Evolutionary conservation across 2,329 filamentous ascomycete species (phyloP), one percentile per base, ranked within the genome.

Genomic region (Blastomyces parvus): DNA sequence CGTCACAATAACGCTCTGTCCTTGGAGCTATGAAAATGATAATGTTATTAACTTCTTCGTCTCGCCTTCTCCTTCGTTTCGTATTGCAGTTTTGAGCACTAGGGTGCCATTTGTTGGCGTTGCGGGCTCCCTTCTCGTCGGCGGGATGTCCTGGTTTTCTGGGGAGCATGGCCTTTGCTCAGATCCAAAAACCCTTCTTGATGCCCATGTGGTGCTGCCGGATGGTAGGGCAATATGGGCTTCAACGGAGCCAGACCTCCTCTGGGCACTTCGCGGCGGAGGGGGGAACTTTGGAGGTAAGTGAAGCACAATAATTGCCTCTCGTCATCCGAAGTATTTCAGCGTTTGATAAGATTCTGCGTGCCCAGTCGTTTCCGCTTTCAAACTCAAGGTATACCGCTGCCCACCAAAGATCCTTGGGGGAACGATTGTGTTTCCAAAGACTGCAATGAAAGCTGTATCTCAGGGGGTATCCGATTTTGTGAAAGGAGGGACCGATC

Each of bases 261-360:
- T 78, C 17, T 79, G 75, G 75, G 76, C 74, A 5, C 66, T 78
- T 11, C 70, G 77, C n/a, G 77, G 76, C 1, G 75, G 74, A 17
- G 76, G 75, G 11, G 74, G 74, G 1, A 67, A 66, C n/a, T 71
- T 71, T 64, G 64, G 62, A n/a, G 64, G 65, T 66, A 64, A n/a
- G 59, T 56, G 5, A n/a, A 22, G 0, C 4, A 40, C 27, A 40
- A 17, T 25, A 30, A 17, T 59, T 40, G 3, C 2, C 33, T 25
- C 36, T 11, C 22, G 30, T 7, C 22, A 40, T 17, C 53, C 33
- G 9, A 57, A 3, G 11, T 36, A 38, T 40, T 9, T 25, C 7
- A 36, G 25, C 25, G 17, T 36, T 48, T 60, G 40, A 36, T 22
- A n/a, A 8, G n/a, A 22, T 5, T 46, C 17, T 60, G 19, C 13